Conservation (phyloP, 1,139 yeast genomes). For the Petasospora fabianii region DNA sequence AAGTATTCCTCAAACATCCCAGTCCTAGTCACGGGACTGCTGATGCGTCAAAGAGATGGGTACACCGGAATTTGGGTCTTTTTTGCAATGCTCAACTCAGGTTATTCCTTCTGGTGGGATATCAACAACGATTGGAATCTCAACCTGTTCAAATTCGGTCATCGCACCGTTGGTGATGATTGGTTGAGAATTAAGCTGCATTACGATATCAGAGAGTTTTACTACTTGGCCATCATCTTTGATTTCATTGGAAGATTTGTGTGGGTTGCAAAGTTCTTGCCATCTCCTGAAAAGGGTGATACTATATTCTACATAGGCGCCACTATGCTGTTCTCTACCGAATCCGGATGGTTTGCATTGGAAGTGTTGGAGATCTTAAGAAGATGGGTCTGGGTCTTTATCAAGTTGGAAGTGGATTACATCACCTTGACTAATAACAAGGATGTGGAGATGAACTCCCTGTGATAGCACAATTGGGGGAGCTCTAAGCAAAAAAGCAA, state of each 20-base stretch:
- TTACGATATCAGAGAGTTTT: slow-evolving; percentile 31
- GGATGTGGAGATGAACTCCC: slow-evolving; percentile 20
- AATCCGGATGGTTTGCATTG: slow-evolving; percentile 57
- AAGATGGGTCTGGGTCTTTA: slow-evolving; percentile 85
- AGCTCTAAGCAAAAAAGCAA: neutral
- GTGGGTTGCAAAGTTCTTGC: slow-evolving; percentile 57
- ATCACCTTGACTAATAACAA: slow-evolving; percentile 11
- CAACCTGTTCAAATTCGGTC: slow-evolving; percentile 38
- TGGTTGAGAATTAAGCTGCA: slow-evolving; percentile 30
- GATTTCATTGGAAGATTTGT: slow-evolving; percentile 68
- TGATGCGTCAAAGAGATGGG: slow-evolving; percentile 12
- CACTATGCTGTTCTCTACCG: slow-evolving; percentile 44
- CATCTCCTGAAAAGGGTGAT: neutral
- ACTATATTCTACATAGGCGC: slow-evolving; percentile 9
- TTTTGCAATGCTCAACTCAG: slow-evolving; percentile 57
- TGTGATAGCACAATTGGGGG: neutral
- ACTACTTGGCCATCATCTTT: slow-evolving; percentile 50
- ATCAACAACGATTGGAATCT: slow-evolving; percentile 84
- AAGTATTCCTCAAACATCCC: slow-evolving; percentile 78
- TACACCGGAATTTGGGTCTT: slow-evolving; percentile 45
- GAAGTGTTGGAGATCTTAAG: slow-evolving; percentile 74
- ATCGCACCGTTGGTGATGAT: slow-evolving; percentile 12
- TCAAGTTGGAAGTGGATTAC: slow-evolving; percentile 78
- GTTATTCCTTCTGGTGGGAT: slow-evolving; percentile 87
- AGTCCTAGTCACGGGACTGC: slow-evolving; percentile 36